A percentile compares a stretch with the other conserved stretches of the same genome.
These are phyloP conservation scores for Quercus parvula DNA, from an alignment of 306 rosid species.

Conservation along the genomic window DNA sequence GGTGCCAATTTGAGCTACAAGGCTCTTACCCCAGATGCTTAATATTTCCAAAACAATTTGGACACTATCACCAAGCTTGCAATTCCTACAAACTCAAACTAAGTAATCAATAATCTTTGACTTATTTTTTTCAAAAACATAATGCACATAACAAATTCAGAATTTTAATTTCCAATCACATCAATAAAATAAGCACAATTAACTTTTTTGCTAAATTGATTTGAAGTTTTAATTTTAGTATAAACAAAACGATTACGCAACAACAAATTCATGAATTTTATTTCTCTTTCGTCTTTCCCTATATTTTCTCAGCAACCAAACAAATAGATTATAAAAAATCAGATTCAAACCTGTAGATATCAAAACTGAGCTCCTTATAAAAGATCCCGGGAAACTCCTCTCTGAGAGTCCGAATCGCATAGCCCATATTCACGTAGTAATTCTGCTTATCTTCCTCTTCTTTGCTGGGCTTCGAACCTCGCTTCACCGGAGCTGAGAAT, in stretches of 20 bases:
- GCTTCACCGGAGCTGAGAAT: constrained; percentile 64
- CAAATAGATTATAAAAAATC: not conserved
- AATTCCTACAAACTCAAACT: too few relatives aligned
- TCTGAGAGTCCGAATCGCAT: constrained; percentile 73
- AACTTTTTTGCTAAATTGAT: not conserved
- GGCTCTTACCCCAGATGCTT: too few relatives aligned
- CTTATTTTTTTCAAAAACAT: not conserved
- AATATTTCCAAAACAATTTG: too few relatives aligned
- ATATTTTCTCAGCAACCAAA: not conserved
- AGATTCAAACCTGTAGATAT: constrained; percentile 59
- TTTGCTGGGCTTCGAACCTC: constrained; percentile 55
- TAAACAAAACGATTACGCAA: not conserved
- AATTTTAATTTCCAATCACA: not conserved
- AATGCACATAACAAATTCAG: not conserved
- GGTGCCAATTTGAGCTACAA: too few relatives aligned
- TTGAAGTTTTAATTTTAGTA: not conserved
- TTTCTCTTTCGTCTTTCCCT: not conserved
- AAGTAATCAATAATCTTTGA: too few relatives aligned
- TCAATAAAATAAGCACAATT: not conserved
- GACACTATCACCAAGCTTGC: too few relatives aligned
- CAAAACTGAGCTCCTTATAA: constrained; percentile 62
- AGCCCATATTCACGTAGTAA: constrained; percentile 75
- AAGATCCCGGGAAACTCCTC: constrained; percentile 79
- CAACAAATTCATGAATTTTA: not conserved
- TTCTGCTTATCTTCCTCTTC: constrained; percentile 75